A percentile compares a stretch with the other conserved stretches of the same genome.
phyloP scores from a whole-genome alignment of 2,329 filamentous ascomycete species.

The Didymella pinodella region DNA sequence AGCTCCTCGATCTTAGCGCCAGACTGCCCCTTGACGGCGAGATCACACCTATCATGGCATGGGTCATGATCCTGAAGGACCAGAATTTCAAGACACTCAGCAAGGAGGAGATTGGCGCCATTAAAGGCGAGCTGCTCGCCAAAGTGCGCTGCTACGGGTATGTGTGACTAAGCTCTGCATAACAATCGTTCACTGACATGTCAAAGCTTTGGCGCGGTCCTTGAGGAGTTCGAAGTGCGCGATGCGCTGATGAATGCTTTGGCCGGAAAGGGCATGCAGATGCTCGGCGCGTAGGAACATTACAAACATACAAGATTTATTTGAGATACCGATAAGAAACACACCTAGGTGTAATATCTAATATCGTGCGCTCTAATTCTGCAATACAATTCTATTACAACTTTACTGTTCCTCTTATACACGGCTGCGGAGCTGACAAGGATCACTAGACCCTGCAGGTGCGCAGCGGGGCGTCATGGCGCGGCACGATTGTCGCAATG shows the following conservation, averaged over 20 bases:
- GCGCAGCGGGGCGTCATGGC: slow-evolving; percentile 11
- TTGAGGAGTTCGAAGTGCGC: slow-evolving; percentile 76
- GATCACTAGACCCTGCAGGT: slow-evolving; percentile 15
- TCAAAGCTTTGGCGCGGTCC: slow-evolving; percentile 70
- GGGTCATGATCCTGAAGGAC: slow-evolving; percentile 76
- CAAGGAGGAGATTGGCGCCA: slow-evolving; percentile 71
- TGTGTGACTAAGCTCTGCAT: slow-evolving; percentile 49
- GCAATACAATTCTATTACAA: slow-evolving; percentile 16
- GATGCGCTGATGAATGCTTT: slow-evolving; percentile 80
- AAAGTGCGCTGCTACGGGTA: slow-evolving; percentile 95
- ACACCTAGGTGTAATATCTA: slow-evolving; percentile 31
- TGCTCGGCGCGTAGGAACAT: slow-evolving; percentile 11
- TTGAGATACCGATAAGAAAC: slow-evolving; percentile 2
- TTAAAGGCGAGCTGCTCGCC: slow-evolving; percentile 75
- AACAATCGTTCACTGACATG: slow-evolving; percentile 16
- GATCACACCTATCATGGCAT: slow-evolving; percentile 95
- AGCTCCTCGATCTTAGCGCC: slow-evolving; percentile 83
- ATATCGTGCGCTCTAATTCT: slow-evolving; percentile 27
- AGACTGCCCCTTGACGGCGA: slow-evolving; percentile 85
- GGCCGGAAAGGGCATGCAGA: slow-evolving; percentile 59
- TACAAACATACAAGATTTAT: not conserved
- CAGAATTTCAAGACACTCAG: slow-evolving; percentile 69
- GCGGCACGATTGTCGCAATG: slow-evolving; percentile 23
- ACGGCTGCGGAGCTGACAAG: slow-evolving; percentile 11
- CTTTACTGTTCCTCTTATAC: slow-evolving; percentile 23